phyloP scores from a whole-genome alignment of 306 rosid species.

The Comarum palustre region DNA sequence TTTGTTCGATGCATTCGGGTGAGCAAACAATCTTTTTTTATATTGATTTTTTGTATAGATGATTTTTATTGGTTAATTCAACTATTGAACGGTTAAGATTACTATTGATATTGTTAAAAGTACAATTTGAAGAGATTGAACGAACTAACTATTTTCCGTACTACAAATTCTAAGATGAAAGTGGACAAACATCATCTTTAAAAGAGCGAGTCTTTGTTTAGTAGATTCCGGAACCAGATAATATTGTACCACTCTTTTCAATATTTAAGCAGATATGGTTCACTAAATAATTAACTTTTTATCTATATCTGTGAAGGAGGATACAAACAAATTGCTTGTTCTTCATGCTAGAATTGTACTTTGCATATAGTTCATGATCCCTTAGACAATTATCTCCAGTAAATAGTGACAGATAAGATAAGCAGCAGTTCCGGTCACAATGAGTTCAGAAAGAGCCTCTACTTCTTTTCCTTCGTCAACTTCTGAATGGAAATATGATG shows the following conservation, averaged over 20 bases:
- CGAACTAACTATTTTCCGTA: no score
- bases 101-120: no score
- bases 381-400: background rate
- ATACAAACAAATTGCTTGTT: background rate
- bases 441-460: background rate
- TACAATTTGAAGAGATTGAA: no score
- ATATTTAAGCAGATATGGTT: background rate
- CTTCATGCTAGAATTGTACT: background rate
- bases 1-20: no score
- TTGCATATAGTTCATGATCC: background rate
- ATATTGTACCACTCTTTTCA: background rate
- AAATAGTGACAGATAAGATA: background rate
- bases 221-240: background rate
- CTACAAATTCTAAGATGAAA: no score
- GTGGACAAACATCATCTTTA: no score
- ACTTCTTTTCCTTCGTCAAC: background rate
- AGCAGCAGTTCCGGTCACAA: background rate
- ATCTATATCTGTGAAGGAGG: background rate
- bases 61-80: no score
- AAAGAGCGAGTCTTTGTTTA: background rate
- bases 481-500: background rate
- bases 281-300: background rate
- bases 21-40: no score
- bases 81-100: no score
- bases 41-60: no score